Evolutionary conservation across 1,139 yeast genomes (phyloP), one percentile per base, ranked within the genome.

Genomic region (Citeromyces siamensis): DNA sequence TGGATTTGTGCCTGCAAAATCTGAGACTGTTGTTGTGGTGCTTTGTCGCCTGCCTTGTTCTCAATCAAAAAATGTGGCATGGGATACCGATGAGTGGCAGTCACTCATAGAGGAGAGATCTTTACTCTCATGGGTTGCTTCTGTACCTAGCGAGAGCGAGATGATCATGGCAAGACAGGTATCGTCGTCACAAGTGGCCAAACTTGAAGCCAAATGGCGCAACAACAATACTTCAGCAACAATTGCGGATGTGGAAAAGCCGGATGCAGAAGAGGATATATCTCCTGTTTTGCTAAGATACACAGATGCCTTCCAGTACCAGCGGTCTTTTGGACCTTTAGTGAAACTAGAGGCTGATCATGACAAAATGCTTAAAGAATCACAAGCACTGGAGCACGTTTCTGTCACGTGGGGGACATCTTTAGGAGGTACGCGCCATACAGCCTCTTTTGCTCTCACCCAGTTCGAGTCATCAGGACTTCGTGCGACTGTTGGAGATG

Each of bases 71-170:
- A 83, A 82, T 50, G 56, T 66, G 8, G 75, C 78, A 47, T 88
- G 96, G 96, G 95, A 85, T 50, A 78, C 93, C 1, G 70, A 68
- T 29, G 82, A 81, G 44, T 88, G 97, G 97, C 86, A 80, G 49
- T 72, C 95, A 0, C 60, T 88, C 41, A 83, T 88, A 41, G 93
- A 81, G 44, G 81, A 84, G 45, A 66, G 94, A 31, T 77, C 75
- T 43, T 72, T 88, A 45, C 62, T 86, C 41, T 63, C 84, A 1
- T 88, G 96, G 96, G 71, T 88, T 16, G 90, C 85, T 0, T 62
- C 75, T 1, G 62, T 59, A 10, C 94, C 94, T 1, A 51, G 66
- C 2, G 86, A 78, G 40, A 84, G 75, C 37, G 84, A 79, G 38
- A 58, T 67, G 40, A 51, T 74, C 22, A 62, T 62, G 37, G 68